Base-by-base conservation (phyloP, 2,329 filamentous ascomycete genomes). In the Trichoderma endophyticum region DNA sequence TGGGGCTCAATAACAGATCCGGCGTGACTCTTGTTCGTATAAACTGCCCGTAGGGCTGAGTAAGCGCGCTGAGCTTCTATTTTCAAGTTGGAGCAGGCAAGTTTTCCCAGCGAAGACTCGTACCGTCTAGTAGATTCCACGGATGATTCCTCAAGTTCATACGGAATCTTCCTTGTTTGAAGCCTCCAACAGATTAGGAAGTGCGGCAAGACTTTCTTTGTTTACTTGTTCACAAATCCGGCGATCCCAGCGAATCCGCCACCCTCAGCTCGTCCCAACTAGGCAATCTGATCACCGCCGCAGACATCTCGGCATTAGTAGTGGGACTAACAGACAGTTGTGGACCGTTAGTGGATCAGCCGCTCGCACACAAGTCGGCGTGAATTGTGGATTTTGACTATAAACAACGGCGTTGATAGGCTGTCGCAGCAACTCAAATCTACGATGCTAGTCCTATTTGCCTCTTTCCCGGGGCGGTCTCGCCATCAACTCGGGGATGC, bases 401-500 rank as follows among this genome's bases (percentile, higher is more conserved):
- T 4, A 36, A 6, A 51, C 48, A 39, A 9, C 24, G 48, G 24
- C 64, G 60, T 3, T 57, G 64, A 67, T 57, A 56, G 64, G 48
- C 64, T 57, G 48, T 28, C 12, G 11, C 2, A 5, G 3, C 4
- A 54, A 54, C 64, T 28, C 51, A 39, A n/a, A 65, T 30, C 39
- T 28, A 34, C 36, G 21, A 63, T 43, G 14, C 60, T 63, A 61
- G 30, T 24, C 34, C n/a, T 63, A 9, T 43, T 43, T 43, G 3
- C 26, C 34, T 43, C 28, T 14, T 34, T 34, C 24, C 43, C 64
- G 64, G 63, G 26, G 36, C 63, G 63, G 64, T 34, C 64, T 67
- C 64, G 64, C 64, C 64, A 67, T 67, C 64, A 56, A 56, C n/a
- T 67, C 64, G 64, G 64, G 64, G 64, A 39, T 67, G 64, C 34